Percentiles rank a stretch among this genome's conserved stretches.
These are phyloP conservation scores for Aspergillus carlsbadensis DNA, from an alignment of 495 filamentous ascomycete species.

Conservation along the genomic window DNA sequence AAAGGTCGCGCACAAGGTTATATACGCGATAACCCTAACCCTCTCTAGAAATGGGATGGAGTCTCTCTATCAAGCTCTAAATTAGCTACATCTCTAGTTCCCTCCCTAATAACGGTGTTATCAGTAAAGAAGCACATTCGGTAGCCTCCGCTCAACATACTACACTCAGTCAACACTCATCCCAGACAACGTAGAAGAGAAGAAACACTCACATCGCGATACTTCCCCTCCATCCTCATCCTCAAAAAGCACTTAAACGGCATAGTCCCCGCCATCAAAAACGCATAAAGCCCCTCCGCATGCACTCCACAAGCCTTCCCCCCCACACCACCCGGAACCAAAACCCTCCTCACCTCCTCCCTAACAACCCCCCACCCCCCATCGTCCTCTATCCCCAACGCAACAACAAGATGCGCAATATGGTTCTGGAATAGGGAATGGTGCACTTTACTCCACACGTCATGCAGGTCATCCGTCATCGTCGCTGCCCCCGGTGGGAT, in stretches of 20 bases:
- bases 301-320: not conserved
- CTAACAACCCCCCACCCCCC: conserved; percentile 15
- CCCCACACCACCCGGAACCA: too few species aligned
- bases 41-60: too few species aligned
- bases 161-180: conserved; percentile 3
- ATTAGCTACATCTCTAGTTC: too few species aligned
- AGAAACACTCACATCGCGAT: conserved; percentile 20
- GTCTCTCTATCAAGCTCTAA: too few species aligned
- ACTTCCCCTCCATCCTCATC: conserved; percentile 23
- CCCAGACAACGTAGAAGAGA: not conserved
- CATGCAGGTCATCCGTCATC: conserved; percentile 15
- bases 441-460: conserved; percentile 25
- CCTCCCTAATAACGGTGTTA: too few species aligned
- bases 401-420: conserved; percentile 8
- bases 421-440: conserved; percentile 26
- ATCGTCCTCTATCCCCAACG: conserved; percentile 11
- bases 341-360: conserved; percentile 1
- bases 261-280: conserved; percentile 20
- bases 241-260: conserved; percentile 24
- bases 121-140: conserved; percentile 7
- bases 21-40: too few species aligned
- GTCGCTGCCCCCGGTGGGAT: conserved; percentile 1
- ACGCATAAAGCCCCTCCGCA: conserved; percentile 11
- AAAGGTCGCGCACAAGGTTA: too few species aligned
- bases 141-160: conserved; percentile 19